Conservation (phyloP, 2,329 filamentous ascomycete species). For the Diaporthe ampelina region DNA sequence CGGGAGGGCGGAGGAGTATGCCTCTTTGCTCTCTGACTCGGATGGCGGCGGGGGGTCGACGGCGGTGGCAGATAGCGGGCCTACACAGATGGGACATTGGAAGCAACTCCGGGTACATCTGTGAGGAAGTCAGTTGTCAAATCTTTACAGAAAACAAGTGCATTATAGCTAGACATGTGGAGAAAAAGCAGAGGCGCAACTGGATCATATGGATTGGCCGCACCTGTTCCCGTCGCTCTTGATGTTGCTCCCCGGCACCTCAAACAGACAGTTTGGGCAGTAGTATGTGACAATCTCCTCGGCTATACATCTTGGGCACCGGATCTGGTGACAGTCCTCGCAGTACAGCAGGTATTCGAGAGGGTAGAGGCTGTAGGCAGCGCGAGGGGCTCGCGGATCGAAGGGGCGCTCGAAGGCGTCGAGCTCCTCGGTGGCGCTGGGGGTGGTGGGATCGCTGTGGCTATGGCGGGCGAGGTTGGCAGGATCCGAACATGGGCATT, state of each 20-base stretch:
- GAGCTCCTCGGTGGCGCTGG: slow-evolving; percentile 49
- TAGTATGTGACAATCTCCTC: slow-evolving; percentile 97
- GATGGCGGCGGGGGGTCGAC: slow-evolving; percentile 68
- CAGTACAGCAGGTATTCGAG: slow-evolving; percentile 96
- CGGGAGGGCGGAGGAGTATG: slow-evolving; percentile 52
- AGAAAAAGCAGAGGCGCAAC: background rate
- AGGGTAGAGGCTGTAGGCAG: slow-evolving; percentile 93
- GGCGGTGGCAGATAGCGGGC: slow-evolving; percentile 81
- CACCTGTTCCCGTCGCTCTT: slow-evolving; percentile 95
- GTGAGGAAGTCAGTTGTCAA: background rate
- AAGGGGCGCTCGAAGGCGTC: slow-evolving; percentile 86
- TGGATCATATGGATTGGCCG: slow-evolving; percentile 41
- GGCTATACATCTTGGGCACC: slow-evolving; percentile 90
- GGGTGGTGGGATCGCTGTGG: slow-evolving; percentile 44
- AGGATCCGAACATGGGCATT: slow-evolving; percentile 73
- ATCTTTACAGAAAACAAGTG: background rate
- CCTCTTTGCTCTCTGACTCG: slow-evolving; percentile 58
- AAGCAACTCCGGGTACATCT: slow-evolving; percentile 96
- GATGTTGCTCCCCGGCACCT: slow-evolving; percentile 92
- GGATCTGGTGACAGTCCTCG: slow-evolving; percentile 96
- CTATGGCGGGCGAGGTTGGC: slow-evolving; percentile 50
- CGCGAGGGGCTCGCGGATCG: slow-evolving; percentile 85
- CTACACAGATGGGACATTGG: slow-evolving; percentile 90
- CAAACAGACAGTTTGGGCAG: slow-evolving; percentile 95
- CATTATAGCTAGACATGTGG: background rate